These are phyloP conservation scores for Candida saitoana DNA, from an alignment of 805 yeast species.

Conservation along the genomic window DNA sequence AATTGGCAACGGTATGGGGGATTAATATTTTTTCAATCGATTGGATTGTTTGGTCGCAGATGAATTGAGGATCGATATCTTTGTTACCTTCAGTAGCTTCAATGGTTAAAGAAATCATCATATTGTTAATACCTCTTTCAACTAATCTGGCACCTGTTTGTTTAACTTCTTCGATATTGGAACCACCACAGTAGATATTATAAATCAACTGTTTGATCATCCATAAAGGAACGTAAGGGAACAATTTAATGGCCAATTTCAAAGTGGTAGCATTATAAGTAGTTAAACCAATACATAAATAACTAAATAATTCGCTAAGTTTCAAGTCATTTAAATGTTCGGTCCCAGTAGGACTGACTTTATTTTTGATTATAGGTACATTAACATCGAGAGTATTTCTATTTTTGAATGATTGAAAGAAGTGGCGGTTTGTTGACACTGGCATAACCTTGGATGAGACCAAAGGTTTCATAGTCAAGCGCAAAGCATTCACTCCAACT, in stretches of 20 bases:
- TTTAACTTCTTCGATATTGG: constrained; percentile 63
- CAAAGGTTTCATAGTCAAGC: neutral
- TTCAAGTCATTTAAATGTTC: constrained; percentile 51
- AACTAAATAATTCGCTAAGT: constrained; percentile 55
- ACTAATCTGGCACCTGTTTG: constrained; percentile 65
- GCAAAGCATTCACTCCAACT: neutral
- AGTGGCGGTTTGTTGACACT: neutral
- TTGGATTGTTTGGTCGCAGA: constrained; percentile 58
- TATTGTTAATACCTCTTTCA: constrained; percentile 77
- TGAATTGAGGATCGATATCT: constrained; percentile 53
- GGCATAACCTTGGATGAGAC: neutral
- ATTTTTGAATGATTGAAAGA: neutral
- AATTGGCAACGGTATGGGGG: constrained; percentile 65
- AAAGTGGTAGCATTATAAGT: constrained; percentile 63
- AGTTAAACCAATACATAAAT: constrained; percentile 64
- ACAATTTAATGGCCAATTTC: constrained; percentile 55
- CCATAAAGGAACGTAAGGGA: constrained; percentile 73
- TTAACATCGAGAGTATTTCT: neutral
- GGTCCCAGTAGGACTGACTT: neutral
- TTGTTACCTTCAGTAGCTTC: constrained; percentile 86
- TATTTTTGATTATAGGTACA: neutral
- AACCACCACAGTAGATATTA: constrained; percentile 89
- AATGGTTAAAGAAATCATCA: constrained; percentile 92
- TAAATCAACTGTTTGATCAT: constrained; percentile 70
- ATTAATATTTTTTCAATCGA: constrained; percentile 66